Evolutionary conservation across 768 basidiomycete genomes (phyloP), one percentile per base, ranked within the genome.

Genomic region (Boletus subparvulus): DNA sequence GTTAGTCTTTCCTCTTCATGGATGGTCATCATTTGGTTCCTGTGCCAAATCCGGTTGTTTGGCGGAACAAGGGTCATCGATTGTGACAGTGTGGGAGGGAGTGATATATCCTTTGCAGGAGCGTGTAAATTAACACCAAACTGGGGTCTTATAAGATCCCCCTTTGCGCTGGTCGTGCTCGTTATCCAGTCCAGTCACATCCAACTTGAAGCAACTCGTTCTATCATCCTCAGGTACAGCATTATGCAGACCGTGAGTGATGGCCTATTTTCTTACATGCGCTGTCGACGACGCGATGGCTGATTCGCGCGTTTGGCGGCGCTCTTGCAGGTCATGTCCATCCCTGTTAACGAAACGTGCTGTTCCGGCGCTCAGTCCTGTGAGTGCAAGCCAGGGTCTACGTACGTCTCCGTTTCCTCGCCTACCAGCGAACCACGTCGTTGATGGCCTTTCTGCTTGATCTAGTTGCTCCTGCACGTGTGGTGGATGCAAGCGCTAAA

Each of bases 171-270:
- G 16, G 7, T n/a, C 10, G 35, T 24, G 12, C 35, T 32, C 19
- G 19, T 52, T 3, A 37, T 30, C 52, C 32, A 52, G 26, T 36
- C 19, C 6, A 37, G 30, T 41, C 11, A 50, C 26, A 36, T 24
- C 14, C 32, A 13, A n/a, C n/a, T n/a, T n/a, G n/a, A n/a, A 63
- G 16, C 26, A 55, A 40, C 39, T 35, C 26, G 8, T 8, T 28
- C 36, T 50, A 60, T 51, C 42, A 58, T n/a, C 28, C 33, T 41
- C 32, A 17, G 45, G 0, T 16, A 50, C 8, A 39, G 0, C 50
- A 60, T 14, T 43, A 66, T 65, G 65, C 65, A 65, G 47, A 64
- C 56, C 10, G 65, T 67, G 49, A 54, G 65, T 47, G n/a, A 26
- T n/a, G 21, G 0, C 9, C 17, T 36, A 3, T 10, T 44, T n/a